Percentiles rank a stretch among this genome's conserved stretches.
These are phyloP conservation scores for Arthroderma sp. DNA, from an alignment of 2,329 filamentous ascomycete genomes.

Conservation along the genomic window DNA sequence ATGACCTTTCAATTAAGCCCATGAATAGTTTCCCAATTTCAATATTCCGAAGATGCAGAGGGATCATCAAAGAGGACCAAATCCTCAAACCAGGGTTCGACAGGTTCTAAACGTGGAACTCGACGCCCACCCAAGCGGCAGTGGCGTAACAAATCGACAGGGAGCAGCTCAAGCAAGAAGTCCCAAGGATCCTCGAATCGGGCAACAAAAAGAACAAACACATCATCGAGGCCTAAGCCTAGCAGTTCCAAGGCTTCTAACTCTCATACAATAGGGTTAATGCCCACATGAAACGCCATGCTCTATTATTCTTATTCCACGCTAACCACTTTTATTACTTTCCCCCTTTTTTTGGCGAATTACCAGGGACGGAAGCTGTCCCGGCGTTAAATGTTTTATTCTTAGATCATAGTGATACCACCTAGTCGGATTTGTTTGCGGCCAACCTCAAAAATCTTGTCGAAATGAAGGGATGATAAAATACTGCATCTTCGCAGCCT, in stretches of 20 bases:
- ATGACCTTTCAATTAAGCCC: not conserved
- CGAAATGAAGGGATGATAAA: too few relatives aligned
- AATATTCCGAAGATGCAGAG: slow-evolving; percentile 7
- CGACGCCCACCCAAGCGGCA: not conserved
- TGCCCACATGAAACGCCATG: slow-evolving; percentile 20
- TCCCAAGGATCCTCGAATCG: not conserved
- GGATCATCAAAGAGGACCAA: slow-evolving; percentile 1
- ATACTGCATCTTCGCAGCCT: too few relatives aligned
- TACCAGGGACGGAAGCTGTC: too few relatives aligned
- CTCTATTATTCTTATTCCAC: too few relatives aligned
- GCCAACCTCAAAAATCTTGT: too few relatives aligned
- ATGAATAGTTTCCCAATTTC: slow-evolving; percentile 10
- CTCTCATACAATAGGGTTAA: slow-evolving; percentile 23
- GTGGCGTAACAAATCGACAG: not conserved
- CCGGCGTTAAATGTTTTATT: too few relatives aligned
- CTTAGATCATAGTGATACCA: too few relatives aligned
- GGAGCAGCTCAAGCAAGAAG: slow-evolving; percentile 2
- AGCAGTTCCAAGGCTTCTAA: slow-evolving; percentile 4
- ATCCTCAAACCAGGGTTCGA: not conserved
- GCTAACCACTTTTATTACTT: too few relatives aligned
- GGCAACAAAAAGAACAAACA: slow-evolving; percentile 1
- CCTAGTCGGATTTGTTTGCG: too few relatives aligned
- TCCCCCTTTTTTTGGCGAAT: too few relatives aligned
- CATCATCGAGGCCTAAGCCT: slow-evolving; percentile 3
- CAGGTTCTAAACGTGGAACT: slow-evolving; percentile 1